Percentiles rank a stretch among this genome's conserved stretches.
Evolutionary conservation across 495 filamentous ascomycete genomes (phyloP).

Genomic region (Trichoderma asperelloides): DNA sequence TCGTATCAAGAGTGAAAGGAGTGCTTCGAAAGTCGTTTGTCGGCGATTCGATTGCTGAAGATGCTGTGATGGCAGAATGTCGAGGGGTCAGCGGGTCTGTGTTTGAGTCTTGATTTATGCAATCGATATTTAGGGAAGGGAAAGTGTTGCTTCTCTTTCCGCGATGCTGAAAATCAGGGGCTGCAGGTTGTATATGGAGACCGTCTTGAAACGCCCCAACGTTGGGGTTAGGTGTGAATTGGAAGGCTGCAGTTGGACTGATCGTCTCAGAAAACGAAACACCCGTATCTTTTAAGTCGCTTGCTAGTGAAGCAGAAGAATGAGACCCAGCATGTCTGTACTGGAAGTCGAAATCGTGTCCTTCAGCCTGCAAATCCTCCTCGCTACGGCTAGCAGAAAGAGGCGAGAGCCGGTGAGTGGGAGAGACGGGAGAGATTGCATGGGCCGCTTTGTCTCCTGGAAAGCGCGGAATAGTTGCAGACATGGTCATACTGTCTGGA

Average conservation of each 20-base stretch:
- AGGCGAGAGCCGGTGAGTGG: constrained; percentile 52
- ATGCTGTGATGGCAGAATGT: constrained; percentile 45
- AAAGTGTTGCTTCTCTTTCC: constrained; percentile 75
- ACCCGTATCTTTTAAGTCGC: constrained; percentile 51
- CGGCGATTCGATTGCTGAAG: constrained; percentile 63
- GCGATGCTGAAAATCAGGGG: constrained; percentile 58
- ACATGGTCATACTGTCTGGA: constrained; percentile 47
- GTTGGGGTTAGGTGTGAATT: constrained; percentile 66
- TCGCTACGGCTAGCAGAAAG: constrained; percentile 60
- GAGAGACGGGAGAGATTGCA: constrained; percentile 62
- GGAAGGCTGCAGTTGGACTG: constrained; percentile 78
- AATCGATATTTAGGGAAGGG: constrained; percentile 64
- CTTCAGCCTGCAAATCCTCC: constrained; percentile 34
- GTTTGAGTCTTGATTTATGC: constrained; percentile 54
- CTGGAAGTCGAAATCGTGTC: constrained; percentile 32
- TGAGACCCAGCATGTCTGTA: constrained; percentile 49
- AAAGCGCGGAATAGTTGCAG: constrained; percentile 29
- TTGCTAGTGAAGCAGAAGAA: constrained; percentile 46
- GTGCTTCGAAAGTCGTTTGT: constrained; percentile 46
- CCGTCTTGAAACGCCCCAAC: constrained; percentile 59
- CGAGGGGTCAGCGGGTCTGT: constrained; percentile 60
- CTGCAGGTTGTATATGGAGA: constrained; percentile 41
- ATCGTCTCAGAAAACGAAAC: constrained; percentile 68
- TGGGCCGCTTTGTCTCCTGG: background rate
- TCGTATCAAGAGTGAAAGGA: constrained; percentile 43